A percentile compares a stretch with the other conserved stretches of the same genome.
phyloP scores from a whole-genome alignment of 768 basidiomycete genomes.

The Leccinum arenicola region DNA sequence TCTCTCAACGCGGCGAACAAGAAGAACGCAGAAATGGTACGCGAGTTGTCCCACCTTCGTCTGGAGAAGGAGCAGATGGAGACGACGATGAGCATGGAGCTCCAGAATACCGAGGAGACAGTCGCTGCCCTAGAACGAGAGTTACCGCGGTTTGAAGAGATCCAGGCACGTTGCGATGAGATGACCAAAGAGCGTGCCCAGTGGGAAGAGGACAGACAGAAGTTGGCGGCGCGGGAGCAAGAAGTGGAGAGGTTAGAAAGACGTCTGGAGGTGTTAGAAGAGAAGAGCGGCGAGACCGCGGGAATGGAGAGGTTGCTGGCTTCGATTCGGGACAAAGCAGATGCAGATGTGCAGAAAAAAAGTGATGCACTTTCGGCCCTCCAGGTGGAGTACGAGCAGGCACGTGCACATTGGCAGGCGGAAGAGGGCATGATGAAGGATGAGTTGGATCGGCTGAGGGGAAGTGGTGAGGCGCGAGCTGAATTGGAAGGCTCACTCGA shows the following conservation, averaged over 20 bases:
- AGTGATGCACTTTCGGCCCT: constrained; percentile 39
- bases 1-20: constrained; percentile 56
- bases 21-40: constrained; percentile 58
- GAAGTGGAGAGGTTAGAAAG: constrained; percentile 39
- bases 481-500: constrained; percentile 53
- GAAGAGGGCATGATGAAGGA: constrained; percentile 49
- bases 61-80: constrained; percentile 72
- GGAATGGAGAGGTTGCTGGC: constrained; percentile 40
- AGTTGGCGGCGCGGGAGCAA: constrained; percentile 36
- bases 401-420: constrained; percentile 42
- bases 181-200: constrained; percentile 47
- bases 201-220: constrained; percentile 49
- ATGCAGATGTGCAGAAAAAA: constrained; percentile 40
- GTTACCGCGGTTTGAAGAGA: constrained; percentile 46
- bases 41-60: constrained; percentile 58
- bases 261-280: constrained; percentile 43
- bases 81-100: constrained; percentile 60
- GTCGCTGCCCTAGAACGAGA: constrained; percentile 56
- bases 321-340: constrained; percentile 33
- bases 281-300: constrained; percentile 39
- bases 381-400: constrained; percentile 39
- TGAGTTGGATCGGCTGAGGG: constrained; percentile 46
- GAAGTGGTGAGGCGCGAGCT: constrained; percentile 36
- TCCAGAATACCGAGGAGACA: constrained; percentile 65
- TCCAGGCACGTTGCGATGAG: constrained; percentile 45